phyloP scores from a whole-genome alignment of 768 basidiomycete genomes.

The Tricholoma sp. region DNA sequence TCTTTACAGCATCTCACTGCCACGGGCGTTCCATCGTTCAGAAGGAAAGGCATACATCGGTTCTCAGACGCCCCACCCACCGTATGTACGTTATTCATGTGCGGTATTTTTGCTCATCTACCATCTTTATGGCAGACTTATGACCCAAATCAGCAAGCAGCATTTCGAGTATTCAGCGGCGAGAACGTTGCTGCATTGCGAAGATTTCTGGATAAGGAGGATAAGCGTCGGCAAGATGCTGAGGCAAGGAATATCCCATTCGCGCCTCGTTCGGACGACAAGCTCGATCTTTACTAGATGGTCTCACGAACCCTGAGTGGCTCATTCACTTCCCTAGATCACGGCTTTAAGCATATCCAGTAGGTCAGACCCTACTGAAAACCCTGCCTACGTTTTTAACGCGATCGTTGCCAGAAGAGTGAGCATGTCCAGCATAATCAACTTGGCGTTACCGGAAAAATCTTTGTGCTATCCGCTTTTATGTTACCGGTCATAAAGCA shows the following conservation, averaged over 20 bases:
- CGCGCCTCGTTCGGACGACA: constrained; percentile 56
- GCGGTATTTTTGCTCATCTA: background rate
- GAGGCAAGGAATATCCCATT: constrained; percentile 60
- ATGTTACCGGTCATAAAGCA: background rate
- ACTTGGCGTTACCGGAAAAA: background rate
- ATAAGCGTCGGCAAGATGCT: constrained; percentile 47
- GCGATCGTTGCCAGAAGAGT: background rate
- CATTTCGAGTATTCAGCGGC: constrained; percentile 79
- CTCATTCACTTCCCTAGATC: background rate
- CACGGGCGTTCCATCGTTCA: constrained; percentile 75
- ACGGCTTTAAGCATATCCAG: background rate
- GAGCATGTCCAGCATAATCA: background rate
- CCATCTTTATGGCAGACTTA: constrained; percentile 40
- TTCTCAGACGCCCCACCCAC: constrained; percentile 73
- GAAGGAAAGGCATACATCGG: constrained; percentile 59
- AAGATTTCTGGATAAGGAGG: constrained; percentile 69
- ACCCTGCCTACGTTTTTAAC: background rate
- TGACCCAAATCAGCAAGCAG: constrained; percentile 59
- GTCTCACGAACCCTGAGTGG: background rate
- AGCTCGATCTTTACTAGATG: constrained; percentile 53
- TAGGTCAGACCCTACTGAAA: background rate
- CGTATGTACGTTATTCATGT: constrained; percentile 34
- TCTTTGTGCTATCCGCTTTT: background rate
- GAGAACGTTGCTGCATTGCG: constrained; percentile 58
- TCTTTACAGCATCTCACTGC: constrained; percentile 70